Conservation (phyloP, 106 monocot genomes). For the Dioscorea dumetorum region DNA sequence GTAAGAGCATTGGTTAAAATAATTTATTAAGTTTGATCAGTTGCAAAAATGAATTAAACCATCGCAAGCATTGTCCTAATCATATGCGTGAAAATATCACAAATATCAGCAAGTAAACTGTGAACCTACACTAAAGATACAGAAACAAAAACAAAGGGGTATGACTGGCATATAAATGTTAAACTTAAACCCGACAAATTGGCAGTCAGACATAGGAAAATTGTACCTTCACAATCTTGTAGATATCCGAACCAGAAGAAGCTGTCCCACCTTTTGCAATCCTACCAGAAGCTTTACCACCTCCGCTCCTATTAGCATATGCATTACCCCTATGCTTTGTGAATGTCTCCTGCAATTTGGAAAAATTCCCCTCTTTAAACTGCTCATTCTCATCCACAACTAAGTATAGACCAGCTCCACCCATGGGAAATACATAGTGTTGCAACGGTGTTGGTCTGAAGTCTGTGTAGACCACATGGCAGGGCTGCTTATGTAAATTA, state of each 20-base stretch:
- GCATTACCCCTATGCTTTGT: slow-evolving; percentile 41
- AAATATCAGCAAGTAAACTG: too few relatives aligned
- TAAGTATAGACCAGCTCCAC: slow-evolving; percentile 83
- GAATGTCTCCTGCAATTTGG: slow-evolving; percentile 82
- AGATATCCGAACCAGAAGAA: slow-evolving; percentile 77
- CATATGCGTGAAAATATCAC: too few relatives aligned
- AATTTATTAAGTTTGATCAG: too few relatives aligned
- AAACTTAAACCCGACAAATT: too few relatives aligned
- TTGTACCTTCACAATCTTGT: slow-evolving; percentile 94
- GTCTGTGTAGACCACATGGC: slow-evolving; percentile 98
- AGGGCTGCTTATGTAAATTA: slow-evolving; percentile 90
- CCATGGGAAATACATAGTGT: slow-evolving; percentile 91
- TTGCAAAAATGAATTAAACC: too few relatives aligned
- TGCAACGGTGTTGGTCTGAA: slow-evolving; percentile 95
- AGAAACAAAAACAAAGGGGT: too few relatives aligned
- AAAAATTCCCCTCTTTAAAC: slow-evolving; percentile 87
- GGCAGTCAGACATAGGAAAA: neutral
- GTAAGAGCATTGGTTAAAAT: too few relatives aligned
- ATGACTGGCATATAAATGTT: too few relatives aligned
- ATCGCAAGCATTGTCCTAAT: too few relatives aligned
- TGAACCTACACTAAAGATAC: too few relatives aligned
- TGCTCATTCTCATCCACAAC: slow-evolving; percentile 99
- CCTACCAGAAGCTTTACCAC: slow-evolving; percentile 45
- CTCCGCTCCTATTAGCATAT: slow-evolving; percentile 36
- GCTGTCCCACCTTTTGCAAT: slow-evolving; percentile 84